Evolutionary conservation across 371 early-diverging fungal species (phyloP).

Genomic region (Phascolomyces articulosus): DNA sequence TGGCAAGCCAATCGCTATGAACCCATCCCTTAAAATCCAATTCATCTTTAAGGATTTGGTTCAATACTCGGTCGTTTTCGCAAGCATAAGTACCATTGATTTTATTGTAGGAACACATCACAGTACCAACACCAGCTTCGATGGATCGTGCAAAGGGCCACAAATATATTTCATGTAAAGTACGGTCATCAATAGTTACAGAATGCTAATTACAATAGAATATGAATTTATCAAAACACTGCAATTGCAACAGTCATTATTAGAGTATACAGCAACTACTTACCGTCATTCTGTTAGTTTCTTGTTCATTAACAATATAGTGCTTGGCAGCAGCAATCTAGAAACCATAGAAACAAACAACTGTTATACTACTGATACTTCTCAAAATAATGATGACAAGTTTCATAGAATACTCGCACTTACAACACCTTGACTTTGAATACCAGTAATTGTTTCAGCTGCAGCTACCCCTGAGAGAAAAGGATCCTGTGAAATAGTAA

Average conservation of each 20-base stretch:
- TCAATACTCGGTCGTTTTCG: slow-evolving; percentile 45
- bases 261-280: neutral
- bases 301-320: slow-evolving; percentile 55
- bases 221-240: neutral
- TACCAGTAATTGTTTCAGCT: slow-evolving; percentile 36
- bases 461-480: slow-evolving; percentile 46
- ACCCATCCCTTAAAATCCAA: slow-evolving; percentile 42
- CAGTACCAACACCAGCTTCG: slow-evolving; percentile 46
- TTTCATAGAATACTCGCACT: too few relatives aligned
- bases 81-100: slow-evolving; percentile 52
- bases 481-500: slow-evolving; percentile 49
- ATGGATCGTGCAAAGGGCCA: slow-evolving; percentile 47
- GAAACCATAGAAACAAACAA: neutral
- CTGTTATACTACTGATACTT: too few relatives aligned
- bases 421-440: slow-evolving; percentile 49
- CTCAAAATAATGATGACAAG: too few relatives aligned
- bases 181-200: slow-evolving; percentile 42
- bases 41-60: slow-evolving; percentile 47
- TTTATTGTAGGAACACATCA: slow-evolving; percentile 56
- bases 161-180: slow-evolving; percentile 55
- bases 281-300: slow-evolving; percentile 24
- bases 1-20: slow-evolving; percentile 24
- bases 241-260: too few relatives aligned
- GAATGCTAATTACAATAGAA: slow-evolving; percentile 22
- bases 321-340: slow-evolving; percentile 62